A percentile compares a stretch with the other conserved stretches of the same genome.
phyloP scores from a whole-genome alignment of 73 alveolate species.

The Effrenium voratum region DNA sequence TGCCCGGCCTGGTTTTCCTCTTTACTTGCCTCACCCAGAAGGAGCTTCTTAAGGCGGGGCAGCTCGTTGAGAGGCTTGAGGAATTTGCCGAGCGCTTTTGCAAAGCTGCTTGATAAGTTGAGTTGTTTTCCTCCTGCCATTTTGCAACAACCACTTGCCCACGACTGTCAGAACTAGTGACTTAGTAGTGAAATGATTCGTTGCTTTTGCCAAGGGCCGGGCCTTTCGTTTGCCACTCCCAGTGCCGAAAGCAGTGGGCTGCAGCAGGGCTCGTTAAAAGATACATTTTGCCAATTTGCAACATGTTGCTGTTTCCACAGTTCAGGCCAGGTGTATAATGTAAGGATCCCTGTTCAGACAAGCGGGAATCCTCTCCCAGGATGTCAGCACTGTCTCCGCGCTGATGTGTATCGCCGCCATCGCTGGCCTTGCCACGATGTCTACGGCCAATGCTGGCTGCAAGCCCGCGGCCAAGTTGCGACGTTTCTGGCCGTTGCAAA shows the following conservation, averaged over 20 bases:
- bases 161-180: too few relatives aligned
- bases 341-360: not conserved
- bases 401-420: slow-evolving; percentile 95
- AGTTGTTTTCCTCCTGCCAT: too few relatives aligned
- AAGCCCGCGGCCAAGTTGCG: slow-evolving; percentile 73
- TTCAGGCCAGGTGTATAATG: not conserved
- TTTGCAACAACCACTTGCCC: too few relatives aligned
- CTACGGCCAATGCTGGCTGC: slow-evolving; percentile 96
- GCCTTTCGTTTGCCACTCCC: too few relatives aligned
- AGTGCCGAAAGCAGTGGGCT: too few relatives aligned
- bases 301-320: not conserved
- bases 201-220: too few relatives aligned
- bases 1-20: slow-evolving; percentile 69
- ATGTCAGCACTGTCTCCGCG: slow-evolving; percentile 67
- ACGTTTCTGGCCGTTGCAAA: too few relatives aligned
- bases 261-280: not conserved
- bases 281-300: not conserved
- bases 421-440: slow-evolving; percentile 95
- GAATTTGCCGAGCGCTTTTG: too few relatives aligned
- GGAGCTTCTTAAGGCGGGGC: slow-evolving; percentile 37
- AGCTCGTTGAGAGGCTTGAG: too few relatives aligned
- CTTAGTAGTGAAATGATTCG: too few relatives aligned
- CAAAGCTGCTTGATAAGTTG: too few relatives aligned
- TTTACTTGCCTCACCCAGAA: slow-evolving; percentile 36
- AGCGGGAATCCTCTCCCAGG: too few relatives aligned